Base-by-base conservation (phyloP, 1,139 yeast species). In the Candida neerlandica region DNA sequence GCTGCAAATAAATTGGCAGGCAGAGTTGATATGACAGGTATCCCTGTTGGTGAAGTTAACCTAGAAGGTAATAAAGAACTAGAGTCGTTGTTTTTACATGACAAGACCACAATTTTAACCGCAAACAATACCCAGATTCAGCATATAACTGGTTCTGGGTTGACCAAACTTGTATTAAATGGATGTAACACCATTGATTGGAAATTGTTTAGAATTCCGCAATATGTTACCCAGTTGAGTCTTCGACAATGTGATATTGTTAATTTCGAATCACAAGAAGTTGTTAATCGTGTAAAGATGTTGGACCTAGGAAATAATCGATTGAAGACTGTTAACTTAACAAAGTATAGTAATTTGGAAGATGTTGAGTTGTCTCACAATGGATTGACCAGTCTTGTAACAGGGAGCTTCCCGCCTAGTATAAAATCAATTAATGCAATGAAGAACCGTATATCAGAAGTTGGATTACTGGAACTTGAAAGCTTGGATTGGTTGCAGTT, bases 311-410 rank as follows among this genome's bases (percentile, higher is more conserved):
- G 54, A 10, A 44, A 41, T 5, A 55, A 55, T 41, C 26, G 30
- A 18, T 41, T 55, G 21, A 33, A 43, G 9, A 35, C 18, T 15
- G 12, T 55, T 15, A 32, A 50, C 34, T 49, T 55, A 30, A 11
- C 6, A 2, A 48, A 46, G 15, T 51, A 47, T 37, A 16, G 5
- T 1, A 32, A 39, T 9, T 41, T 55, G 41, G 46, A 48, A 43
- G 53, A 53, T 38, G 39, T 55, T 34, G 54, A 53, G 15, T 30
- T 55, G 10, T 51, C 56, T 7, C 18, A 38, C 39, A 55, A 55
- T 30, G 43, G 47, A 12, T 43, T 55, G 33, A 18, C 41, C 7
- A 21, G 9, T 1, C 35, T 53, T 14, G 10, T 41, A 2, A 35
- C 32, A 1, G 48, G 11, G 21, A 12, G 10, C 12, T 46, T 54